A percentile compares a stretch with the other conserved stretches of the same genome.
Evolutionary conservation across 192 early-diverging fungal species (phyloP).

Genomic region (Dissophora ornata): DNA sequence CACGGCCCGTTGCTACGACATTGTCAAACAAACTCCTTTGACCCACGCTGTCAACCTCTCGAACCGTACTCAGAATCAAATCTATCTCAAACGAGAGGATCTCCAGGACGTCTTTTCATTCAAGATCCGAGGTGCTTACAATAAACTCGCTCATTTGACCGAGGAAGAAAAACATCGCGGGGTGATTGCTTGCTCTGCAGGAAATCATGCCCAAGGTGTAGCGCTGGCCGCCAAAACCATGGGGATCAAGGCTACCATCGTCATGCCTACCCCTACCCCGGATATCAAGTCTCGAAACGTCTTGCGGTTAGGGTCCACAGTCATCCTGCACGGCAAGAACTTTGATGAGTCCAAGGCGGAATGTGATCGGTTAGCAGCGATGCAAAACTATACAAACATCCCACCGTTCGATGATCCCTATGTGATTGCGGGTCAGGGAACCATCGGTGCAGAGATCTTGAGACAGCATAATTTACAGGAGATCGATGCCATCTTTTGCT

Average conservation of each 20-base stretch:
- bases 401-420: constrained; percentile 98
- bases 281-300: constrained; percentile 95
- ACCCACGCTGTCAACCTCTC: constrained; percentile 87
- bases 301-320: constrained; percentile 87
- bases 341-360: constrained; percentile 96
- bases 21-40: constrained; percentile 92
- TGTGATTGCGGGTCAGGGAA: constrained; percentile 99
- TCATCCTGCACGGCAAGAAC: constrained; percentile 90
- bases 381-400: constrained; percentile 88
- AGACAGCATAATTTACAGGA: constrained; percentile 69
- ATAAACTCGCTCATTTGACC: constrained; percentile 87
- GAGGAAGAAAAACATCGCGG: constrained; percentile 82
- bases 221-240: constrained; percentile 92
- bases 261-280: constrained; percentile 90
- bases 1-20: constrained; percentile 94
- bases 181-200: constrained; percentile 96
- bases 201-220: constrained; percentile 98
- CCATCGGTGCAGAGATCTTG: constrained; percentile 89
- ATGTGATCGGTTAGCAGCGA: constrained; percentile 74
- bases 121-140: constrained; percentile 98
- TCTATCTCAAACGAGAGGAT: constrained; percentile 96
- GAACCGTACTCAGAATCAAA: constrained; percentile 68
- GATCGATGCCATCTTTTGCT: constrained; percentile 92
- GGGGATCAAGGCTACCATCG: constrained; percentile 94
- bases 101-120: constrained; percentile 97